phyloP scores from a whole-genome alignment of 495 filamentous ascomycete genomes.

The Paragyromitra xinjiangensis region DNA sequence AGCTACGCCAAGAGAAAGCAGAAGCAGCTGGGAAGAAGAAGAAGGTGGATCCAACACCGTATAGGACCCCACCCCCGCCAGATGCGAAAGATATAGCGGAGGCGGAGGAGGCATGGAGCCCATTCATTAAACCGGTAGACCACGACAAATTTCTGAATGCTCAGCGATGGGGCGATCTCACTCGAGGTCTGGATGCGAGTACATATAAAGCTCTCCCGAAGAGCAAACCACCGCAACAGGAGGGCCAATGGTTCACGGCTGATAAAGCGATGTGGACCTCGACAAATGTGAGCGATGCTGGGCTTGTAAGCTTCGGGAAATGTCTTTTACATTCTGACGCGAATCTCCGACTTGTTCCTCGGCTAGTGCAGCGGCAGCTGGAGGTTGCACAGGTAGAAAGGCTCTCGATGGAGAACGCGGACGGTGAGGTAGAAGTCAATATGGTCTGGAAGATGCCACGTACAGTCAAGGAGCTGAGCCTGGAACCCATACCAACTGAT shows the following conservation, averaged over 20 bases:
- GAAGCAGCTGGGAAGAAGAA: constrained; percentile 25
- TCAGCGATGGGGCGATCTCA: constrained; percentile 46
- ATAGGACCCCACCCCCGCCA: constrained; percentile 36
- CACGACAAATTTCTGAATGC: constrained; percentile 48
- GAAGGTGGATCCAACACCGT: constrained; percentile 17
- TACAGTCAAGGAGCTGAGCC: constrained; percentile 46
- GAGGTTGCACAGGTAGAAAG: constrained; percentile 53
- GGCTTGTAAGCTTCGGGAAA: constrained; percentile 44
- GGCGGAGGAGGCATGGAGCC: constrained; percentile 34
- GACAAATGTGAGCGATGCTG: constrained; percentile 36
- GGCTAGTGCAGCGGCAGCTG: constrained; percentile 44
- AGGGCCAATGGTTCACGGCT: constrained; percentile 27
- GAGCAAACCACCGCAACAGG: constrained; percentile 17
- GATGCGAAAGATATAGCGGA: constrained; percentile 41
- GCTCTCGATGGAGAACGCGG: constrained; percentile 44
- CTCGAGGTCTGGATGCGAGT: constrained; percentile 42
- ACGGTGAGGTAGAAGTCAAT: constrained; percentile 47
- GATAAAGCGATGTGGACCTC: constrained; percentile 41
- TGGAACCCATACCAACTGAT: constrained; percentile 20
- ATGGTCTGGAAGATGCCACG: constrained; percentile 51
- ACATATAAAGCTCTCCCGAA: constrained; percentile 46
- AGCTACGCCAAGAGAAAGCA: constrained; percentile 29
- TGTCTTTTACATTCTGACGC: constrained; percentile 54
- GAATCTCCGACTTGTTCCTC: constrained; percentile 53
- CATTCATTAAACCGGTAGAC: constrained; percentile 49